These are phyloP conservation scores for Sugiyamaella xylanicola DNA, from an alignment of 1,139 yeast genomes.

Conservation along the genomic window DNA sequence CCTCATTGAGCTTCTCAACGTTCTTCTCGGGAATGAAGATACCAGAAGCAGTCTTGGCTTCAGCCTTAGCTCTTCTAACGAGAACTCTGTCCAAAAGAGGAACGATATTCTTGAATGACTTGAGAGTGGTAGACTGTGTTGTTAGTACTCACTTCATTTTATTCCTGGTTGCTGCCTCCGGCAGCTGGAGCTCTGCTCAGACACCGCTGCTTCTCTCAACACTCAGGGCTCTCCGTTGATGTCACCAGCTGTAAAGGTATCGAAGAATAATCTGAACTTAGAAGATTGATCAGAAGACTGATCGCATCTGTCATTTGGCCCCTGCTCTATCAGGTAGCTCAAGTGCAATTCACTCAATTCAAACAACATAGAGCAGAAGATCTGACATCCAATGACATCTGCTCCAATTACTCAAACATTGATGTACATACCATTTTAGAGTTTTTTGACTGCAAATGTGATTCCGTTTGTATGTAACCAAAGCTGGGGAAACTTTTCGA, in stretches of 20 bases:
- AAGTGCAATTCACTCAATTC: too few relatives aligned
- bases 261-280: too few relatives aligned
- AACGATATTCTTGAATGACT: slow-evolving; percentile 82
- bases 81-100: slow-evolving; percentile 95
- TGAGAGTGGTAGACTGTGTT: slow-evolving; percentile 55
- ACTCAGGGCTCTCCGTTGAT: not conserved
- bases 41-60: slow-evolving; percentile 91
- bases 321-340: too few relatives aligned
- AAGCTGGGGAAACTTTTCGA: slow-evolving; percentile 16
- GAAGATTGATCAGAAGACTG: too few relatives aligned
- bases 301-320: too few relatives aligned
- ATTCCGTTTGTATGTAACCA: not conserved
- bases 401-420: too few relatives aligned
- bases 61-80: slow-evolving; percentile 91
- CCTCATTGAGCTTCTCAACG: slow-evolving; percentile 82
- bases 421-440: slow-evolving; percentile 11
- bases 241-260: too few relatives aligned
- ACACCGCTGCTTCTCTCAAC: not conserved
- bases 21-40: slow-evolving; percentile 95
- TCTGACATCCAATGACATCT: not conserved
- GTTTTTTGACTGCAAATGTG: not conserved
- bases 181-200: not conserved
- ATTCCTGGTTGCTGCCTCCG: not conserved
- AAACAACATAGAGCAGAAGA: too few relatives aligned
- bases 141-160: not conserved